These are phyloP conservation scores for Yarrowia sp. DNA, from an alignment of 805 yeast genomes.

Conservation along the genomic window DNA sequence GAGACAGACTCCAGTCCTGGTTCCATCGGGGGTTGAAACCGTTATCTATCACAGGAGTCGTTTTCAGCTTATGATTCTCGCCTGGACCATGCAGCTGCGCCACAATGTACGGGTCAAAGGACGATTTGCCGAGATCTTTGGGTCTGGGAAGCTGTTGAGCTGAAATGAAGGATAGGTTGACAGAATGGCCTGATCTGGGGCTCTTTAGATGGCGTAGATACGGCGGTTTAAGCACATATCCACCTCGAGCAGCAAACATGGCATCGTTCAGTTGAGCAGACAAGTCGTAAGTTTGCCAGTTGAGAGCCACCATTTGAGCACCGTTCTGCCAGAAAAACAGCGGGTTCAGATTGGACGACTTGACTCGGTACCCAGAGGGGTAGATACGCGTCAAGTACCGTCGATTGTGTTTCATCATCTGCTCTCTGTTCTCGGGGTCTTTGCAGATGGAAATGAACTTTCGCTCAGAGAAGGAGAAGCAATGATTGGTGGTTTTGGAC, in stretches of 20 bases:
- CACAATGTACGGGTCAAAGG: conserved; percentile 60
- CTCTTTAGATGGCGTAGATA: conserved; percentile 40
- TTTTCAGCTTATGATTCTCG: conserved; percentile 19
- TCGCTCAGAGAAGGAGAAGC: conserved; percentile 84
- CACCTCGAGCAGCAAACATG: conserved; percentile 64
- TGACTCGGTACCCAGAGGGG: conserved; percentile 76
- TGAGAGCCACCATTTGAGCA: conserved; percentile 91
- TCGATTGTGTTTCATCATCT: conserved; percentile 74
- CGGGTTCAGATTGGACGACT: conserved; percentile 80
- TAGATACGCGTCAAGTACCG: conserved; percentile 76
- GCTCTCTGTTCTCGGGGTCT: conserved; percentile 53
- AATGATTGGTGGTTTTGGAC: conserved; percentile 74
- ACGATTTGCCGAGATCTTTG: conserved; percentile 48
- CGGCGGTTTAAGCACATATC: conserved; percentile 77
- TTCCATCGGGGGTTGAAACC: conserved; percentile 92
- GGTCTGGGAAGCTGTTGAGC: conserved; percentile 85
- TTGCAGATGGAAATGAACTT: conserved; percentile 60
- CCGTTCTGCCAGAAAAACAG: conserved; percentile 79
- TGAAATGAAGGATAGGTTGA: conserved; percentile 56
- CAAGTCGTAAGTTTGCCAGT: conserved; percentile 89
- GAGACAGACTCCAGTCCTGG: conserved; percentile 40
- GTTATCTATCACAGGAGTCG: conserved; percentile 44
- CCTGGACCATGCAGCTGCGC: conserved; percentile 55
- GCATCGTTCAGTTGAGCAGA: conserved; percentile 90
- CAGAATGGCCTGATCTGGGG: conserved; percentile 14